These are phyloP conservation scores for Pyracantha coccinea DNA, from an alignment of 331 rosid genomes.

Conservation along the genomic window DNA sequence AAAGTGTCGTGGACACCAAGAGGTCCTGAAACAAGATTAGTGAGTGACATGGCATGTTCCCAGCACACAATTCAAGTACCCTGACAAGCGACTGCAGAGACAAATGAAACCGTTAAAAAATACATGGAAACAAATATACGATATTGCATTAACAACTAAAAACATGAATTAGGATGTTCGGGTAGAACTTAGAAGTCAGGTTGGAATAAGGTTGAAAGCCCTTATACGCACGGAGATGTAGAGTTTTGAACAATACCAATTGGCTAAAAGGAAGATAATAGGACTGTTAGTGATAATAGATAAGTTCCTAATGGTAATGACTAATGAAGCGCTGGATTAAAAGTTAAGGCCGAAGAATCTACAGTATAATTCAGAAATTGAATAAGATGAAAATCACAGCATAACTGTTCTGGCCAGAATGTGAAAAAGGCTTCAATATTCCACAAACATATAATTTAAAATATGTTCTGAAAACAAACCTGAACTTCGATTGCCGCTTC, in stretches of 20 bases:
- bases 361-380: background rate
- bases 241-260: background rate
- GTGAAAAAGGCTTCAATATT: background rate
- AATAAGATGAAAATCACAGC: background rate
- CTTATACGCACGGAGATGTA: background rate
- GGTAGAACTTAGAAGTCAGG: background rate
- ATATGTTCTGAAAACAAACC: conserved; percentile 43
- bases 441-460: background rate
- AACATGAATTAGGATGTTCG: background rate
- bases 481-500: conserved; percentile 99
- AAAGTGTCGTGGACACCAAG: conserved; percentile 90
- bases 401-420: background rate
- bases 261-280: background rate
- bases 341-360: background rate
- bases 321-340: background rate
- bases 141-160: background rate
- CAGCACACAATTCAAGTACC: conserved; percentile 68
- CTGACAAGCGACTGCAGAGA: conserved; percentile 83
- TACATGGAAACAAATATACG: background rate
- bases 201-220: background rate
- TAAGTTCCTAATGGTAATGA: background rate
- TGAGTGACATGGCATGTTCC: conserved; percentile 67
- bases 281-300: background rate
- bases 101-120: conserved; percentile 20
- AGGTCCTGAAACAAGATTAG: conserved; percentile 85